Percentiles rank a stretch among this genome's conserved stretches.
phyloP scores from a whole-genome alignment of 768 basidiomycete species.

The Scleroderma citrinum region DNA sequence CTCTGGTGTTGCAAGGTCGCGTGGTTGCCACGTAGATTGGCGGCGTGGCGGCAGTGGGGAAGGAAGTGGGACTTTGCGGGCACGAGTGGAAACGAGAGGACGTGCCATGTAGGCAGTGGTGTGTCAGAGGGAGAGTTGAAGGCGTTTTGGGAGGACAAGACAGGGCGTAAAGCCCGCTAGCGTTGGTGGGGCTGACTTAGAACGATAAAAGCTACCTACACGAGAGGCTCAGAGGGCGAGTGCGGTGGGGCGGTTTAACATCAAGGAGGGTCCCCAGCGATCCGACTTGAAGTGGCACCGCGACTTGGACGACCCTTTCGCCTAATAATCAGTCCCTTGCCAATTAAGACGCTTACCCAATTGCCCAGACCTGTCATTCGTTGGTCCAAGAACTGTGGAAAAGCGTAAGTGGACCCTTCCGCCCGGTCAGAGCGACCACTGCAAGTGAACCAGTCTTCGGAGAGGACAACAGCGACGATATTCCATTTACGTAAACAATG shows the following conservation, averaged over 20 bases:
- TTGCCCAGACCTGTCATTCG: no score
- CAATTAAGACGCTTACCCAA: not conserved
- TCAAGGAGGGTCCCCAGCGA: not conserved
- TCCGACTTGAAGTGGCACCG: not conserved
- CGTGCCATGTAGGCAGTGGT: not conserved
- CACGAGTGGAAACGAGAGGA: not conserved
- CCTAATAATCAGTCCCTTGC: not conserved
- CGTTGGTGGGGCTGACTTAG: not conserved
- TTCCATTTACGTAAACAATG: constrained; percentile 3
- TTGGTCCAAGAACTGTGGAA: no score
- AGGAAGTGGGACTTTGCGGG: not conserved
- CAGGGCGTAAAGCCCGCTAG: not conserved
- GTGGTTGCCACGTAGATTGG: not conserved
- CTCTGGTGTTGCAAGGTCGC: not conserved
- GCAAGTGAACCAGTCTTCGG: no score
- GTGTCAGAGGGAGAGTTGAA: not conserved
- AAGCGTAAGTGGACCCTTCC: not conserved
- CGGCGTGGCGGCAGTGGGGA: not conserved
- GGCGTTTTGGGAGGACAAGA: no score
- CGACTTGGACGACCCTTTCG: not conserved
- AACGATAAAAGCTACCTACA: not conserved
- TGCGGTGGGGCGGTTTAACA: not conserved
- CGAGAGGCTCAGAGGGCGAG: not conserved
- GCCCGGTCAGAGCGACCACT: no score
- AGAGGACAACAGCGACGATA: not conserved